A percentile compares a stretch with the other conserved stretches of the same genome.
These are phyloP conservation scores for Cicer yamashitae DNA, from an alignment of 306 rosid species.

Conservation along the genomic window DNA sequence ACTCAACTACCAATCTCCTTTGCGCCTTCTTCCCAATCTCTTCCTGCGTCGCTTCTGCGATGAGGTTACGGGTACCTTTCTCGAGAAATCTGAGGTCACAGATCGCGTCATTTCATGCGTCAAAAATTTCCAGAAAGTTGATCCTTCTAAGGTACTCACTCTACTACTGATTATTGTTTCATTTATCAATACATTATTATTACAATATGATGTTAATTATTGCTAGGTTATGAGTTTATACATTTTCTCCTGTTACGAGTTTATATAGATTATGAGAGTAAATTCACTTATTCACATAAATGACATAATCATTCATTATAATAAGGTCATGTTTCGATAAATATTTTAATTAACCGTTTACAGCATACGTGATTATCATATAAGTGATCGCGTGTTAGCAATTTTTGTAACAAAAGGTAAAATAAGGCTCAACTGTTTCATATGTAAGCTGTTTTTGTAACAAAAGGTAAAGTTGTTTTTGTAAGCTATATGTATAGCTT, in stretches of 20 bases:
- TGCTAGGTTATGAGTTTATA: not conserved
- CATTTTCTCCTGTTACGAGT: no score
- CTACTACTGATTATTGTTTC: not conserved
- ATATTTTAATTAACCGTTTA: no score
- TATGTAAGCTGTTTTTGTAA: not conserved
- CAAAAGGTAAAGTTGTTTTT: not conserved
- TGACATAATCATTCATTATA: no score
- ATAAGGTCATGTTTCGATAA: no score
- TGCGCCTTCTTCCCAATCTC: slow-evolving; percentile 45
- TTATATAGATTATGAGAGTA: no score
- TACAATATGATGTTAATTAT: not conserved
- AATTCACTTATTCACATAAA: no score
- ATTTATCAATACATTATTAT: not conserved
- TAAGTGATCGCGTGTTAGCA: not conserved
- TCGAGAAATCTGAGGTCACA: slow-evolving; percentile 91
- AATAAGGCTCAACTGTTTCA: no score
- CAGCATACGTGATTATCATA: not conserved
- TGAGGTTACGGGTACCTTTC: slow-evolving; percentile 79
- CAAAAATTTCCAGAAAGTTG: slow-evolving; percentile 93
- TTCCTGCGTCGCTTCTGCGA: slow-evolving; percentile 72
- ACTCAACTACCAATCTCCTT: slow-evolving; percentile 22
- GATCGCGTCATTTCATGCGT: slow-evolving; percentile 91
- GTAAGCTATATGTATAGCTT: not conserved
- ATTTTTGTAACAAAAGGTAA: not conserved
- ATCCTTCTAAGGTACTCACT: slow-evolving; percentile 77